Percentiles rank a stretch among this genome's conserved stretches.
These are phyloP conservation scores for Ophiorrhiza pumila DNA, from an alignment of 257 asterid genomes.

Conservation along the genomic window DNA sequence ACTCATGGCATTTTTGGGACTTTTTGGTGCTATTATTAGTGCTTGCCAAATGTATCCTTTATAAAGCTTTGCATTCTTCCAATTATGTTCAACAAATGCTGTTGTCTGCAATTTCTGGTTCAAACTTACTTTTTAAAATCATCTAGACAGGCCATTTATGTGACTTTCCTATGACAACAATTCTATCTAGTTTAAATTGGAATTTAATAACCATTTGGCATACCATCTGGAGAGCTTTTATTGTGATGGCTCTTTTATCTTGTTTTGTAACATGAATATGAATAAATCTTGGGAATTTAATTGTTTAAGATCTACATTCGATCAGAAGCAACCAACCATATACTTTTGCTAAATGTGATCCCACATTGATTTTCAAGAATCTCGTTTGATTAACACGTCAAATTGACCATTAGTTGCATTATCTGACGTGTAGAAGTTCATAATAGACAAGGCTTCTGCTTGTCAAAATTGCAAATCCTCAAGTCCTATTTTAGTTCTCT, in stretches of 20 bases:
- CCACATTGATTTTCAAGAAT: not conserved
- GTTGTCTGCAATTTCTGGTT: not conserved
- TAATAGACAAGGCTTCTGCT: not conserved
- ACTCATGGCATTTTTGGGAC: constrained; percentile 90
- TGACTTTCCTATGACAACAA: not conserved
- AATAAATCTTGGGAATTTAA: not conserved
- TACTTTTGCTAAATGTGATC: not conserved
- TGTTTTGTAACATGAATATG: not conserved
- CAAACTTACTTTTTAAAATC: not conserved
- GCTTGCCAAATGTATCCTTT: constrained; percentile 83
- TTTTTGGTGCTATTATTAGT: constrained; percentile 86
- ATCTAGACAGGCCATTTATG: not conserved
- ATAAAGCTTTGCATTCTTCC: constrained; percentile 6
- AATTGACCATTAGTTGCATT: not conserved
- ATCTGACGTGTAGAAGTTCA: not conserved
- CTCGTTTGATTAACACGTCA: not conserved
- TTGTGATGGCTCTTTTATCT: not conserved
- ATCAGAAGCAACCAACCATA: not conserved
- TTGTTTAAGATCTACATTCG: not conserved
- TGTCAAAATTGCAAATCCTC: not conserved
- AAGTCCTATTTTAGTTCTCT: not conserved
- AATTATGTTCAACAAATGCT: not conserved
- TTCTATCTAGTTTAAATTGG: not conserved
- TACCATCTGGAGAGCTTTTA: not conserved
- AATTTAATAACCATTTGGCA: not conserved